Base-by-base conservation (phyloP, 805 yeast genomes). In the Lipomyces chichibuensis region DNA sequence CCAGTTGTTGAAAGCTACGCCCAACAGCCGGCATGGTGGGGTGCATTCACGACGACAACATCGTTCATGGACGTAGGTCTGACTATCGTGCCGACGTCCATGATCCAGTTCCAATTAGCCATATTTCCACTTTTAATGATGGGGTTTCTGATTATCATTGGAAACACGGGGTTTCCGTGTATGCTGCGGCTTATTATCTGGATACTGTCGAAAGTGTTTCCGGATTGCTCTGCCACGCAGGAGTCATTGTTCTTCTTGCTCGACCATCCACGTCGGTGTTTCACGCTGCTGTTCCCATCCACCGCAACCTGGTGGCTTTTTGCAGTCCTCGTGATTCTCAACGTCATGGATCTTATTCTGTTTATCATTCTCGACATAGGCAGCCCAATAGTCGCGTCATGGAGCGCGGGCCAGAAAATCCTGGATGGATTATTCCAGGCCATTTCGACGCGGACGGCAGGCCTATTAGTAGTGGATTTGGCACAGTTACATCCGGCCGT, bases 221-320 rank as follows among this genome's bases (percentile, higher is more conserved):
- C 84, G 51, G 90, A 88, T 1, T 78, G 72, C 55, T 80, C 82
- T 7, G 76, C 75, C 17, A 69, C 74, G 37, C 76, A 76, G 23
- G 98, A 95, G 74, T 89, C 96, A 5, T 79, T 93, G 17, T 93
- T 91, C 0, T 95, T 95, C 72, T 78, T 95, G 66, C 81, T 95
- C 53, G 98, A 93, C 69, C 99, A 95, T 77, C 99, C 99, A 0
- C 87, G 99, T 75, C 89, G 99, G 74, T 95, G 99, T 76, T 95
- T 94, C 75, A 92, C 98, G 2, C 79, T 95, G 66, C 80, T 95
- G 65, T 95, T 95, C 74, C 99, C 99, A 0, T 85, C 94, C 2
- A 87, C 88, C 1, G 96, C 98, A 2, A 94, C 99, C 0, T 92
- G 97, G 96, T 92, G 97, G 97, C 81, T 95, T 56, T 82, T 92